Evolutionary conservation across 2,329 filamentous ascomycete species (phyloP).

Genomic region (Scytalidium lignicola): DNA sequence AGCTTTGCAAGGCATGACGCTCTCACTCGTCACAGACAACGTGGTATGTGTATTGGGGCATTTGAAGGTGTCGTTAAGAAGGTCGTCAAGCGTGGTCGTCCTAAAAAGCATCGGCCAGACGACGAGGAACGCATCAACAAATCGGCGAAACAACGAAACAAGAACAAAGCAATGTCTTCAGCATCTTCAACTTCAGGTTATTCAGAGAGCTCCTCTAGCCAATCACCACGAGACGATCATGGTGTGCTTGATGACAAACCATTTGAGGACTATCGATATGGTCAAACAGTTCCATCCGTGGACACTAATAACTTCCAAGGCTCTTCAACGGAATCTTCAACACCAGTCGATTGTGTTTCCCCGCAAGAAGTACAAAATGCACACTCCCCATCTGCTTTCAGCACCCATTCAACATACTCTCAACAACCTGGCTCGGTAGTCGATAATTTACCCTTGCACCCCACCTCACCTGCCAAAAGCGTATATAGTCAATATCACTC

Average conservation of each 20-base stretch:
- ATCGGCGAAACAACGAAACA: constrained; percentile 48
- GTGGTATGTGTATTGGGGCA: constrained; percentile 93
- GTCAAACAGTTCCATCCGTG: constrained; percentile 24
- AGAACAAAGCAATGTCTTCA: constrained; percentile 40
- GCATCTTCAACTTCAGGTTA: constrained; percentile 49
- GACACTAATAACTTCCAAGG: constrained; percentile 34
- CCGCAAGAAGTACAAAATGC: constrained; percentile 24
- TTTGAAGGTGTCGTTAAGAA: constrained; percentile 75
- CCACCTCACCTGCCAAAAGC: constrained; percentile 46
- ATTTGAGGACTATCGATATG: constrained; percentile 33
- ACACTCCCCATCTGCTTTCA: constrained; percentile 22
- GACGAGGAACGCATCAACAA: constrained; percentile 47
- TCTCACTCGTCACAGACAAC: constrained; percentile 86
- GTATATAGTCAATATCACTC: constrained; percentile 46
- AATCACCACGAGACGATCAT: constrained; percentile 48
- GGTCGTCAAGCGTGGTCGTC: constrained; percentile 60
- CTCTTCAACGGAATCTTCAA: constrained; percentile 19
- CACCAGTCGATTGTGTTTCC: constrained; percentile 21
- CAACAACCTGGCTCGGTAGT: constrained; percentile 18
- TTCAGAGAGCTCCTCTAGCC: constrained; percentile 50
- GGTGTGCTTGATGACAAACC: constrained; percentile 31
- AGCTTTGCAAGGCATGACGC: constrained; percentile 94
- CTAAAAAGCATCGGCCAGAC: constrained; percentile 56
- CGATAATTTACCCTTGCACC: constrained; percentile 28
- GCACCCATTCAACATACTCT: constrained; percentile 16